Evolutionary conservation across 257 asterid genomes (phyloP).

Genomic region (Nicotiana benthamiana): DNA sequence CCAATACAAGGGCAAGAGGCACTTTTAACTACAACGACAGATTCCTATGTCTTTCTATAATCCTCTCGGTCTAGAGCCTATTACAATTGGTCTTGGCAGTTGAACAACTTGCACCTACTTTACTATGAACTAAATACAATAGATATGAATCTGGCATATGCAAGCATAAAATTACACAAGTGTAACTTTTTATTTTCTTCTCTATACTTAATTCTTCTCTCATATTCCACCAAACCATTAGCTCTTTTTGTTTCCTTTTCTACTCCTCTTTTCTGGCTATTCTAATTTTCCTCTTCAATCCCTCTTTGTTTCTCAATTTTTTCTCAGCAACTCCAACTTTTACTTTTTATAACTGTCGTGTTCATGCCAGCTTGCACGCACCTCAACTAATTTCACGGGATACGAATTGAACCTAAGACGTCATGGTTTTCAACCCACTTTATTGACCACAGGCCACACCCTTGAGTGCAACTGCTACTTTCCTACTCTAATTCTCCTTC

Average conservation of each 20-base stretch:
- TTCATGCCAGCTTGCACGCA: too few species aligned
- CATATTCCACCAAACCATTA: too few species aligned
- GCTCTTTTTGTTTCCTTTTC: too few species aligned
- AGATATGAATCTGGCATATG: neutral
- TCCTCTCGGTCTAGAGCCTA: neutral
- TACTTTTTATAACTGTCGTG: too few species aligned
- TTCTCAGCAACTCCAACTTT: too few species aligned
- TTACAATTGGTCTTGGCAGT: neutral
- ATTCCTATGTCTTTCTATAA: neutral
- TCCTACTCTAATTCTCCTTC: neutral
- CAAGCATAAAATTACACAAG: neutral
- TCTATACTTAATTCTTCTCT: too few species aligned
- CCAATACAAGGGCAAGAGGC: too few species aligned
- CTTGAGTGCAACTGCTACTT: neutral
- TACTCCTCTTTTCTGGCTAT: neutral
- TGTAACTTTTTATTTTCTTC: neutral
- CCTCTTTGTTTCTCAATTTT: neutral
- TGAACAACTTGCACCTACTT: neutral
- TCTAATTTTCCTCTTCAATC: neutral
- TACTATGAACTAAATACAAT: neutral
- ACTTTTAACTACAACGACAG: neutral
- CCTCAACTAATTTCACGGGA: too few species aligned
- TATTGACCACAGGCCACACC: too few species aligned
- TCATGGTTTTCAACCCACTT: too few species aligned
- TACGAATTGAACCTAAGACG: too few species aligned